Conservation (phyloP, 768 basidiomycete species). For the Phanerodontia chrysosporium region DNA sequence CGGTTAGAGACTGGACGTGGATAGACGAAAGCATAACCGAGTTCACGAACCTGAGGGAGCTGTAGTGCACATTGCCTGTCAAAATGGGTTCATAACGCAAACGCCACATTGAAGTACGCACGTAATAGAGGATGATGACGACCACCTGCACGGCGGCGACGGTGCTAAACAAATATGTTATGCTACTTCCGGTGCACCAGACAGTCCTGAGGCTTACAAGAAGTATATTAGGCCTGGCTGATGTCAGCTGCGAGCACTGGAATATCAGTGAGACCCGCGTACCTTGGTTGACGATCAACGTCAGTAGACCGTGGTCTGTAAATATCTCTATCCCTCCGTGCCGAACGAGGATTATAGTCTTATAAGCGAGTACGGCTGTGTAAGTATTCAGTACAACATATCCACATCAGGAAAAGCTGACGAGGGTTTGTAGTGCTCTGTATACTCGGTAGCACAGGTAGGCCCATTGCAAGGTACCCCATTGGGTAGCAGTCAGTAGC, state of each 20-base stretch:
- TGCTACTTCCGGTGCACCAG: background rate
- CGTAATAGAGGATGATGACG: slow-evolving; percentile 5
- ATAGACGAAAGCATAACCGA: too few species aligned
- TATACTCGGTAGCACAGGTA: too few species aligned
- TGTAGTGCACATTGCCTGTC: background rate
- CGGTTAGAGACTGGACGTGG: too few species aligned
- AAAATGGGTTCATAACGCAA: background rate
- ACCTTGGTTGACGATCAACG: slow-evolving; percentile 3
- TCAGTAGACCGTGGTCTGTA: background rate
- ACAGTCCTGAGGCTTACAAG: background rate
- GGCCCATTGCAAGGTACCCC: too few species aligned
- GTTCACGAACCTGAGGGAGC: slow-evolving; percentile 2
- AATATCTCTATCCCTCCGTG: background rate
- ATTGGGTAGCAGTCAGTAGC: too few species aligned
- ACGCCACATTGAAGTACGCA: background rate
- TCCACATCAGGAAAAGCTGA: too few species aligned
- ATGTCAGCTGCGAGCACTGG: background rate
- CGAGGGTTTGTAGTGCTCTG: too few species aligned
- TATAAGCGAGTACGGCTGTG: background rate
- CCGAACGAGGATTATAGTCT: background rate
- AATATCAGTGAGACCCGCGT: background rate
- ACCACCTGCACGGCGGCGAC: slow-evolving; percentile 1
- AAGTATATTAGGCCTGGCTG: slow-evolving; percentile 1
- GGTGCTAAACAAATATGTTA: background rate
- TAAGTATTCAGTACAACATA: background rate